Base-by-base conservation (phyloP, 345 rosid species). In the Excoecaria cochinchinensis region DNA sequence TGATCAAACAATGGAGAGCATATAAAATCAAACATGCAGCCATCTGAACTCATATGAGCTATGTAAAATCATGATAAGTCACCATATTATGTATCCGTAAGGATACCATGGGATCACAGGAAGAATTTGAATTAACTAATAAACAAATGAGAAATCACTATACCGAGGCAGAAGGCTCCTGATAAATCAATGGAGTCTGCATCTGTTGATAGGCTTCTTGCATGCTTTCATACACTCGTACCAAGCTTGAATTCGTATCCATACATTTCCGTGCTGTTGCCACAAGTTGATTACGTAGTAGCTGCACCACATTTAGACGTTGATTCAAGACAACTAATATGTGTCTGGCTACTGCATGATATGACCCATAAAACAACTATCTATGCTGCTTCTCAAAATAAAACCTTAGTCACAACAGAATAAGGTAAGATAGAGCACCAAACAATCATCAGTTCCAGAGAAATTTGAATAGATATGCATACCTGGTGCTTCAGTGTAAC, bases 151-250 rank as follows among this genome's bases (percentile, higher is more conserved):
- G 53, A 47, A 71, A 71, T 64, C 19, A 70, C 67, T 17, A 31
- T 85, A 91, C 96, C 86, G 40, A 46, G 48, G 78, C 74, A 74
- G 81, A 73, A 52, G 81, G 65, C 39, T 74, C 74, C 56, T 69
- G 77, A 68, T 69, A 59, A 31, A 73, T 57, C 14, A 70, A 63
- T 9, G 82, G 82, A 58, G 70, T 51, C 38, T 79, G 78, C 74
- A 74, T 65, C 57, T 74, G 74, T 69, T 74, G 71, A 42, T 79
- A 79, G 51, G 82, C 78, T 46, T 79, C 82, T 74, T 79, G 74
- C 82, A 79, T 79, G 70, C 75, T 79, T 64, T 61, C 82, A 69
- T 79, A 79, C 57, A 79, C 78, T 74, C 74, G 71, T 46, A 53
- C 78, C 42, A 74, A 70, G 74, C 71, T 79, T 62, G 72, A 77